Evolutionary conservation across 192 early-diverging fungal genomes (phyloP), one percentile per base, ranked within the genome.

Genomic region (Coemansia sp.): DNA sequence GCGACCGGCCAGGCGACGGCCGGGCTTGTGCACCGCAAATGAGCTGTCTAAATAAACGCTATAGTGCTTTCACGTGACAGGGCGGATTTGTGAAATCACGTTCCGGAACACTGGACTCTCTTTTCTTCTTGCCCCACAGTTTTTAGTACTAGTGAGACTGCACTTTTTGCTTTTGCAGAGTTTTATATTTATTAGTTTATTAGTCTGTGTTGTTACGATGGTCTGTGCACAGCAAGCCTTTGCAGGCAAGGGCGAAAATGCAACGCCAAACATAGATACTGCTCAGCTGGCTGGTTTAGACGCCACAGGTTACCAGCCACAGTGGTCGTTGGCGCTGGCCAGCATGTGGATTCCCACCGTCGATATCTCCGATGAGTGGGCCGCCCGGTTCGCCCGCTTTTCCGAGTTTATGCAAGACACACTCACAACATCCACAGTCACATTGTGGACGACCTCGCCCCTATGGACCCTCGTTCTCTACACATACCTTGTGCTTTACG

Each of bases 401-500:
- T 54, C 65, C 0, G 57, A 58, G 14, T 70, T 73, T 34, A 19
- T 73, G 38, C 60, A 70, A 15, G 71, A 73, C 17, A 61, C 69
- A 0, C 56, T 72, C 42, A 83, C 71, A 3, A 75, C 78, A 22
- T 62, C 74, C 0, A 71, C 72, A 64, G 78, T 81, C 25, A 72
- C 72, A 4, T 42, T 74, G 28, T 75, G 72, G 73, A 52, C 72
- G 7, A 75, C 78, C 1, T 62, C 78, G 46, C 69, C 73, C 2
- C 36, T 72, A 1, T 58, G 66, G 25, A 78, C 71, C 12, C 34
- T 90, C 8, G 15, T 70, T 3, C 19, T 89, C 34, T 96, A 89
- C 72, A 69, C 90, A 25, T 86, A 86, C 51, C 57, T 88, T 1
- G 83, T 90, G 57, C 72, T 83, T 1, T 75, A 4, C 56, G 83